A percentile compares a stretch with the other conserved stretches of the same genome.
Conservation (phyloP, 2,329 filamentous ascomycete species). For the Coniochaeta prunicola region DNA sequence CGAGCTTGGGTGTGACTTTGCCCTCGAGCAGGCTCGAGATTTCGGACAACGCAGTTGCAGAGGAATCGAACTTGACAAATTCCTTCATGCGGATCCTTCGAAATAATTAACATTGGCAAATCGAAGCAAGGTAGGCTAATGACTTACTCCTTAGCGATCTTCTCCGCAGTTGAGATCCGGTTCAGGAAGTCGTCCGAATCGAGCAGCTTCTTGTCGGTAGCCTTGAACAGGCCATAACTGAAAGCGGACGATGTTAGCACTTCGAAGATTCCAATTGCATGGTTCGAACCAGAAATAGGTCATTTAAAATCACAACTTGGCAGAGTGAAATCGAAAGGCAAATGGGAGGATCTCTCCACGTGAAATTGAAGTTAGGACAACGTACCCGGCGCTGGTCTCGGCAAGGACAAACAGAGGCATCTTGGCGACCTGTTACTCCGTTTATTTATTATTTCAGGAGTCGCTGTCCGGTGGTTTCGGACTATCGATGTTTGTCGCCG, state of each 20-base stretch:
- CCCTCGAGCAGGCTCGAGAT: conserved; percentile 82
- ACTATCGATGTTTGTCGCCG: conserved; percentile 11
- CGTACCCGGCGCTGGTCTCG: conserved; percentile 79
- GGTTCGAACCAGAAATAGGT: neutral
- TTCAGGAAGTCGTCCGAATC: conserved; percentile 71
- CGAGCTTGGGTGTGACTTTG: conserved; percentile 85
- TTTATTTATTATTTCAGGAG: conserved; percentile 4
- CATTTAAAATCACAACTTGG: neutral
- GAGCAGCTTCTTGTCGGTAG: conserved; percentile 95
- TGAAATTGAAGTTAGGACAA: conserved; percentile 17
- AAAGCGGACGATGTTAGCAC: conserved; percentile 20
- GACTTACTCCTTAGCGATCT: conserved; percentile 76
- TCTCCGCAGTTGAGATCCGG: conserved; percentile 73
- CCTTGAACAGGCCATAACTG: conserved; percentile 97
- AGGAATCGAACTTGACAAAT: conserved; percentile 96
- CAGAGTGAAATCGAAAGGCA: neutral
- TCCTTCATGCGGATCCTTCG: conserved; percentile 85
- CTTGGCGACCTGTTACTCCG: conserved; percentile 24
- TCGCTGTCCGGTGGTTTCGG: neutral
- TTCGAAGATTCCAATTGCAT: neutral
- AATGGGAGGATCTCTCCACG: conserved; percentile 4
- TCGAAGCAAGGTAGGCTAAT: neutral
- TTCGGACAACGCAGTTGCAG: conserved; percentile 83
- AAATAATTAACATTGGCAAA: conserved; percentile 9
- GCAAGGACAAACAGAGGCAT: conserved; percentile 92